These are phyloP conservation scores for Hypholoma sublateritium DNA, from an alignment of 768 basidiomycete genomes.

Conservation along the genomic window DNA sequence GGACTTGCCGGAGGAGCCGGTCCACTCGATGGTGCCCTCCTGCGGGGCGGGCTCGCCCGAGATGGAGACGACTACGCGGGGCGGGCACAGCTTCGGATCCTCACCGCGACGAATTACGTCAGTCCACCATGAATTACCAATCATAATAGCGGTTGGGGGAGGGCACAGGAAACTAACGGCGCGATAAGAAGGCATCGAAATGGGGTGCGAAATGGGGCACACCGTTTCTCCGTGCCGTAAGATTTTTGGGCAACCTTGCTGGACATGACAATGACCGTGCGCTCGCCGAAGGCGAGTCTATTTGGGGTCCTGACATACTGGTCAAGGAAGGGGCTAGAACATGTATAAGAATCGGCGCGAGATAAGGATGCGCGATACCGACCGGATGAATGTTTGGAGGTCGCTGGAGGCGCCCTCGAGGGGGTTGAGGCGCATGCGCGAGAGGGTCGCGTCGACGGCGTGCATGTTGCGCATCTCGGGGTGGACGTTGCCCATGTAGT, in stretches of 20 bases:
- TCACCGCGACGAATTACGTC: constrained; percentile 74
- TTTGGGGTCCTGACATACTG: constrained; percentile 85
- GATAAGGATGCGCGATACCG: constrained; percentile 13
- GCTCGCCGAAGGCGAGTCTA: constrained; percentile 87
- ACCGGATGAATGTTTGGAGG: constrained; percentile 81
- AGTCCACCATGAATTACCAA: constrained; percentile 94
- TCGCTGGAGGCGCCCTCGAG: constrained; percentile 66
- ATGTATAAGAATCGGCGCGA: constrained; percentile 16
- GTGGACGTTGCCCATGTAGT: constrained; percentile 52
- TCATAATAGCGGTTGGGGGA: constrained; percentile 91
- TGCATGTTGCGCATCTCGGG: constrained; percentile 63
- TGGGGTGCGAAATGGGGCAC: constrained; percentile 15
- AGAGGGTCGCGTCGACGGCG: constrained; percentile 58
- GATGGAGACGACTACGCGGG: constrained; percentile 85
- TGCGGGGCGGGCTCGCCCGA: constrained; percentile 87
- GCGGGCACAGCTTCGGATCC: constrained; percentile 72
- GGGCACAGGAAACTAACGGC: constrained; percentile 79
- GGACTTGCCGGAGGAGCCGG: constrained; percentile 76
- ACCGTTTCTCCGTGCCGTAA: constrained; percentile 95
- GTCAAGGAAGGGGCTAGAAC: constrained; percentile 70
- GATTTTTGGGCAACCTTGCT: constrained; percentile 97
- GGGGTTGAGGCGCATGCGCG: constrained; percentile 62
- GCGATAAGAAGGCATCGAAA: constrained; percentile 15
- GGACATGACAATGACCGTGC: constrained; percentile 96
- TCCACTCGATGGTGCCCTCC: constrained; percentile 88